Percentiles rank a stretch among this genome's conserved stretches.
Evolutionary conservation across 257 asterid species (phyloP).

Genomic region (Solanum virginianum): DNA sequence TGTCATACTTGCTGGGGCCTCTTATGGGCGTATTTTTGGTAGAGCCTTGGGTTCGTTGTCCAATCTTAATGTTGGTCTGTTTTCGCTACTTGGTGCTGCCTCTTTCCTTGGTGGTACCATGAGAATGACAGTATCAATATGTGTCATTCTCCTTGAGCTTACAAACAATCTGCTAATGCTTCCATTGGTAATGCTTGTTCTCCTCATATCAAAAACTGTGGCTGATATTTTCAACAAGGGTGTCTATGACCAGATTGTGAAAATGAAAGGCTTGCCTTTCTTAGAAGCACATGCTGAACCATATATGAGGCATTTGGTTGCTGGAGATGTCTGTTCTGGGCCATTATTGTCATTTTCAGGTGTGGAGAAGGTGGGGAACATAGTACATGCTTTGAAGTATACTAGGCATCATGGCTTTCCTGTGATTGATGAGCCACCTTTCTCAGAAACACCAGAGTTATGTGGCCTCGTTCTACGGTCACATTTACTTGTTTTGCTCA

Average conservation of each 20-base stretch:
- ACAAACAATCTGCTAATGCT: constrained; percentile 83
- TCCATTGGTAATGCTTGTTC: constrained; percentile 86
- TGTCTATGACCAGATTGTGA: constrained; percentile 87
- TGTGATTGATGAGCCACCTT: constrained; percentile 86
- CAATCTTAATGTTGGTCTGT: constrained; percentile 61
- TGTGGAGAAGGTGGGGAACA: constrained; percentile 70
- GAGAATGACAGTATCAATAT: constrained; percentile 97
- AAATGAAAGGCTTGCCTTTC: constrained; percentile 90
- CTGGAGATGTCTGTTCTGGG: constrained; percentile 86
- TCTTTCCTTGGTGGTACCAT: constrained; percentile 98
- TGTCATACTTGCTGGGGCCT: constrained; percentile 94
- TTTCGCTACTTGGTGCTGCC: constrained; percentile 88
- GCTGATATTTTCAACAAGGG: constrained; percentile 81
- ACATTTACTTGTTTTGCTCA: constrained; percentile 72
- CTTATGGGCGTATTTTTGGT: constrained; percentile 86
- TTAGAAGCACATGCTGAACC: constrained; percentile 94
- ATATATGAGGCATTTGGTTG: constrained; percentile 74
- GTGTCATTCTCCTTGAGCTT: constrained; percentile 86
- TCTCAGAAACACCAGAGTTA: constrained; percentile 64
- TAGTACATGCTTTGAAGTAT: constrained; percentile 47
- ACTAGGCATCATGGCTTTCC: constrained; percentile 87
- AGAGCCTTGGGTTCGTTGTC: constrained; percentile 50
- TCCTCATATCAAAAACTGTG: constrained; percentile 85
- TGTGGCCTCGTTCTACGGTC: constrained; percentile 83
- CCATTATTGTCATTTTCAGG: constrained; percentile 68